Conservation (phyloP, 371 early-diverging fungal genomes). For the Mortierella sp. region DNA sequence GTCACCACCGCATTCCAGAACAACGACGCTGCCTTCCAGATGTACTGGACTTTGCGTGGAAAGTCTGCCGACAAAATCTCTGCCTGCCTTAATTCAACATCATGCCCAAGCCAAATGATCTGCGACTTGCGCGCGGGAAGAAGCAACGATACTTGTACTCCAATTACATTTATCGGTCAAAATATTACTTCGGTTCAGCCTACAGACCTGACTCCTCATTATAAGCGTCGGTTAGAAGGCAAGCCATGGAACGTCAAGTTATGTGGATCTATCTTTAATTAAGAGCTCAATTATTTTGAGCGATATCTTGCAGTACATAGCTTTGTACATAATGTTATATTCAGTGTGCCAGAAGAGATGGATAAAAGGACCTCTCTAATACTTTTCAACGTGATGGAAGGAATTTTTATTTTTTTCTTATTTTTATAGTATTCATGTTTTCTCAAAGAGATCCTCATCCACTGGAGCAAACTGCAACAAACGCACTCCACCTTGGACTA, state of each 20-base stretch:
- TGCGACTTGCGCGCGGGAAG: constrained; percentile 67
- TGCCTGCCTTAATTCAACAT: constrained; percentile 35
- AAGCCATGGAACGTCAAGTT: constrained; percentile 35
- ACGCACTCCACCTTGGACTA: constrained; percentile 51
- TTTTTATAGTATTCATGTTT: background rate
- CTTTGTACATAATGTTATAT: background rate
- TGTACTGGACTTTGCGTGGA: constrained; percentile 59
- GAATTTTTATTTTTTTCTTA: background rate
- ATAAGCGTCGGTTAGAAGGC: background rate
- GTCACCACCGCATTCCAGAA: constrained; percentile 63
- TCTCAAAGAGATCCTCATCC: constrained; percentile 39
- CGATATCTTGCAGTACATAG: no score
- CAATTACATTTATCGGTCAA: background rate
- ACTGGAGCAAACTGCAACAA: constrained; percentile 53
- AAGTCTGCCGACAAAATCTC: constrained; percentile 58
- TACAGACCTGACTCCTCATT: background rate
- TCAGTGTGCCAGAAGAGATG: background rate
- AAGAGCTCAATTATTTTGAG: background rate
- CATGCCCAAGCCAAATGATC: constrained; percentile 59
- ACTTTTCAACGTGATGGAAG: background rate
- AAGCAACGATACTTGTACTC: constrained; percentile 44
- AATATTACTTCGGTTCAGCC: background rate
- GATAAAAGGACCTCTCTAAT: background rate
- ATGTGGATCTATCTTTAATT: constrained; percentile 19
- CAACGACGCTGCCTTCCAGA: constrained; percentile 56